phyloP scores from a whole-genome alignment of 2,329 filamentous ascomycete genomes.

The Fusarium praegraminearum region DNA sequence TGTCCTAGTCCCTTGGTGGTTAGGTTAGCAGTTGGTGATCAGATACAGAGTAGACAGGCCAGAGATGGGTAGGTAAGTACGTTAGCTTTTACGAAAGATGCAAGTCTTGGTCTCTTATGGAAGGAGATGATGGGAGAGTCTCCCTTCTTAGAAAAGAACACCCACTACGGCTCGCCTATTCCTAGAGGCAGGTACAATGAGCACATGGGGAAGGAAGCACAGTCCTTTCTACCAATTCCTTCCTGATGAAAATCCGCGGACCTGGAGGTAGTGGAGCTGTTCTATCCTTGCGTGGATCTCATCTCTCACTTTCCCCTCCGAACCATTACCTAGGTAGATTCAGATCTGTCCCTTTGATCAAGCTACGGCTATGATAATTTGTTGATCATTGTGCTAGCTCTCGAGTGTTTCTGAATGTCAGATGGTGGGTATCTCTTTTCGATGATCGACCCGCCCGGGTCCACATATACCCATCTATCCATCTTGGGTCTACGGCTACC shows the following conservation, averaged over 20 bases:
- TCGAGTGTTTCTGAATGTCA: slow-evolving; percentile 3
- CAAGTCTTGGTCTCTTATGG: slow-evolving; percentile 9
- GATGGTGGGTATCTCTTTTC: slow-evolving; percentile 5
- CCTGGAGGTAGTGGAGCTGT: background rate
- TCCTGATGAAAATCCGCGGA: background rate
- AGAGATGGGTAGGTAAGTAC: background rate
- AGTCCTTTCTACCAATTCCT: slow-evolving; percentile 7
- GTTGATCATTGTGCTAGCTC: slow-evolving; percentile 6
- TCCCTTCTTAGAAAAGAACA: background rate
- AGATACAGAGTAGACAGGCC: background rate
- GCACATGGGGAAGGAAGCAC: slow-evolving; percentile 13
- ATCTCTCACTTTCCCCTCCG: background rate
- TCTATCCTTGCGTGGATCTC: background rate
- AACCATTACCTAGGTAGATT: background rate
- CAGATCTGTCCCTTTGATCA: background rate
- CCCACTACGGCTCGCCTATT: background rate
- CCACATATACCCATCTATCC: slow-evolving; percentile 29
- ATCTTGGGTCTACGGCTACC: slow-evolving; percentile 19
- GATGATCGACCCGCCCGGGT: slow-evolving; percentile 21
- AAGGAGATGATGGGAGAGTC: background rate
- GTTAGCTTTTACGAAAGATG: slow-evolving; percentile 3
- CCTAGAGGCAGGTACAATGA: background rate
- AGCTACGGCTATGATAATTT: background rate
- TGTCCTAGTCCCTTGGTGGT: background rate
- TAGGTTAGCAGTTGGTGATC: background rate